A percentile compares a stretch with the other conserved stretches of the same genome.
Conservation (phyloP, 371 early-diverging fungal genomes). For the Synchytrium microbalum region DNA sequence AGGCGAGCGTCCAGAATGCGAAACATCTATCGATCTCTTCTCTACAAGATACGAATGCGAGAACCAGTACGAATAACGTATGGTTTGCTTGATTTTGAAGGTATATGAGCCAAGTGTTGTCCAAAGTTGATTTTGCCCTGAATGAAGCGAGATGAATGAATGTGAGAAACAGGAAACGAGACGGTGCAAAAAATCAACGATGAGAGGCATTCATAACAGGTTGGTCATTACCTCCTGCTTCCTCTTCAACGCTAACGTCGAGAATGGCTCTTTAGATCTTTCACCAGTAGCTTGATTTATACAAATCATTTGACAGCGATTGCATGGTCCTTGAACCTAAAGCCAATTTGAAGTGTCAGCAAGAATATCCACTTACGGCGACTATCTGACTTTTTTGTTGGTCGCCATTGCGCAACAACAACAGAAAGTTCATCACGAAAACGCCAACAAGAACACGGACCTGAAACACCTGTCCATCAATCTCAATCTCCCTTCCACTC, state of each 20-base stretch:
- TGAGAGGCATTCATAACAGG: not conserved
- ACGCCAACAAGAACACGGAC: slow-evolving; percentile 17
- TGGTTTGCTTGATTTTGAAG: not conserved
- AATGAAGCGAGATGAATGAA: not conserved
- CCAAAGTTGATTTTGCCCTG: slow-evolving; percentile 1
- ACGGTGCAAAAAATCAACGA: not conserved
- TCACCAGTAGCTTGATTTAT: slow-evolving; percentile 48
- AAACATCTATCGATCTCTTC: no score
- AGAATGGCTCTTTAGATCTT: slow-evolving; percentile 46
- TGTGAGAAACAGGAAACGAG: not conserved
- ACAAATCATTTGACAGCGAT: slow-evolving; percentile 60
- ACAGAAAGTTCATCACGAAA: not conserved
- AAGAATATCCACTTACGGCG: not conserved
- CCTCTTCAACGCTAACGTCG: slow-evolving; percentile 33
- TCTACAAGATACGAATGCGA: not conserved
- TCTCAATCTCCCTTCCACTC: slow-evolving; percentile 26
- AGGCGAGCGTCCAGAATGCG: no score
- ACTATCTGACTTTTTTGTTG: not conserved
- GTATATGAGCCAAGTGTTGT: not conserved
- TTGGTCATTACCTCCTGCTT: not conserved
- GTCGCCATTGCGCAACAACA: not conserved
- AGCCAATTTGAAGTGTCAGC: not conserved
- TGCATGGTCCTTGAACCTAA: slow-evolving; percentile 44
- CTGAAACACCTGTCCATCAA: slow-evolving; percentile 39
- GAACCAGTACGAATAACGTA: not conserved